Evolutionary conservation across 768 basidiomycete genomes (phyloP), one percentile per base, ranked within the genome.

Genomic region (Rhodosporidiobolus odoratus): DNA sequence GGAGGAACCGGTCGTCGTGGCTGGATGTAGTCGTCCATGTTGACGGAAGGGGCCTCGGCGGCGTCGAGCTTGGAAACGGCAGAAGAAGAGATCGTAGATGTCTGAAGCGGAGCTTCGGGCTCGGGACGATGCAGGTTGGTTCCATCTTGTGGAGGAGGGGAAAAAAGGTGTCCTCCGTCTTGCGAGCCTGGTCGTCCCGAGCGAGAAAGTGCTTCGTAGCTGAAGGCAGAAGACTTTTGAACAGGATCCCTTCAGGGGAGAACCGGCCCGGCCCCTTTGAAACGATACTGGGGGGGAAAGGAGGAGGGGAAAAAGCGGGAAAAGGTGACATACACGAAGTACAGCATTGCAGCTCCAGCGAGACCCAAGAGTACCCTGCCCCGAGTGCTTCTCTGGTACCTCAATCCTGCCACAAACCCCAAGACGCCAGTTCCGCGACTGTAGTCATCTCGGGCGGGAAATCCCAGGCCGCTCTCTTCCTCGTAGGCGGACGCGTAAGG

Each of bases 1-100:
- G 69, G 69, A 7, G 52, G 69, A 30, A 66, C 65, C 2, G 61
- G 40, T 12, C 69, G 69, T 0, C 60, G 64, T 12, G 64, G 64
- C 41, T 66, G 54, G 38, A 62, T 40, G 48, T 62, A 66, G 23
- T 34, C 27, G 3, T n/a, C 13, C 12, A 65, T 1, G 58, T 70
- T 63, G 57, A 59, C 48, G 35, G 34, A 8, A 21, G 58, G 32
- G 0, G 32, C 12, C 17, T 63, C 50, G 63, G 21, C 45, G 23
- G 17, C 9, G n/a, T 25, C 50, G 23, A 41, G 53, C 21, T 15
- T 1, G 52, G 21, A 1, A 52, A 21, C 17, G 37, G 48, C 23
- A 12, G 25, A 27, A 37, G 37, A 12, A 9, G n/a, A 13, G 5
- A 17, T n/a, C 16, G 1, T 40, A 48, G 45, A 6, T 13, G 52